Evolutionary conservation across 2,329 filamentous ascomycete species (phyloP).

Genomic region (Aspergillus uvarum): DNA sequence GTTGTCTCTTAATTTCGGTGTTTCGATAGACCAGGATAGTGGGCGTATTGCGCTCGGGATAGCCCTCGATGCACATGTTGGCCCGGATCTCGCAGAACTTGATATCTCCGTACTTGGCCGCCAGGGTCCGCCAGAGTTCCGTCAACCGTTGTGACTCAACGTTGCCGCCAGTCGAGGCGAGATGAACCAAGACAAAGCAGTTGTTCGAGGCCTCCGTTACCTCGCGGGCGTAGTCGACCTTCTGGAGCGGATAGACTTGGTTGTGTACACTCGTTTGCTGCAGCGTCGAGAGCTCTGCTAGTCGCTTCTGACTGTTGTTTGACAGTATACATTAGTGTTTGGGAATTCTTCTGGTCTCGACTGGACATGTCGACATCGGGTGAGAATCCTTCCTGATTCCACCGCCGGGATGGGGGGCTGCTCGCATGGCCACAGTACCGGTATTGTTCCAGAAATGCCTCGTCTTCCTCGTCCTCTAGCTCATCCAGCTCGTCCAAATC

Average conservation of each 20-base stretch:
- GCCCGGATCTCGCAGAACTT: constrained; percentile 97
- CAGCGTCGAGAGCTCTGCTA: constrained; percentile 75
- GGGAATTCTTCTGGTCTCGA: no score
- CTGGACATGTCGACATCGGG: no score
- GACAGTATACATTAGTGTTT: neutral
- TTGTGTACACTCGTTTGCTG: constrained; percentile 79
- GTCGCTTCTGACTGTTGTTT: constrained; percentile 66
- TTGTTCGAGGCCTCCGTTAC: constrained; percentile 86
- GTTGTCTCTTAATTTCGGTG: constrained; percentile 85
- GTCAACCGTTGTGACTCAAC: constrained; percentile 79
- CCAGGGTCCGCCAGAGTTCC: constrained; percentile 82
- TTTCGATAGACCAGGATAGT: constrained; percentile 92
- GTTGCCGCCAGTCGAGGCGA: constrained; percentile 76
- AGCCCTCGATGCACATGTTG: constrained; percentile 91
- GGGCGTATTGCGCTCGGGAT: constrained; percentile 91
- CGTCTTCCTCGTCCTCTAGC: constrained; percentile 93
- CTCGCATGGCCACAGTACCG: constrained; percentile 45
- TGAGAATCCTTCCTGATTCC: no score
- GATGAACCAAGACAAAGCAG: constrained; percentile 68
- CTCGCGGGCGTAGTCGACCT: constrained; percentile 86
- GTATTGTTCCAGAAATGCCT: constrained; percentile 84
- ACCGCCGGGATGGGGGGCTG: no score
- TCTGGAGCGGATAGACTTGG: constrained; percentile 88
- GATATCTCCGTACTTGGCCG: constrained; percentile 82
- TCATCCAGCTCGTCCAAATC: constrained; percentile 91